Evolutionary conservation across 148 eudicot species (phyloP).

Genomic region (Rhododendron williamsianum): DNA sequence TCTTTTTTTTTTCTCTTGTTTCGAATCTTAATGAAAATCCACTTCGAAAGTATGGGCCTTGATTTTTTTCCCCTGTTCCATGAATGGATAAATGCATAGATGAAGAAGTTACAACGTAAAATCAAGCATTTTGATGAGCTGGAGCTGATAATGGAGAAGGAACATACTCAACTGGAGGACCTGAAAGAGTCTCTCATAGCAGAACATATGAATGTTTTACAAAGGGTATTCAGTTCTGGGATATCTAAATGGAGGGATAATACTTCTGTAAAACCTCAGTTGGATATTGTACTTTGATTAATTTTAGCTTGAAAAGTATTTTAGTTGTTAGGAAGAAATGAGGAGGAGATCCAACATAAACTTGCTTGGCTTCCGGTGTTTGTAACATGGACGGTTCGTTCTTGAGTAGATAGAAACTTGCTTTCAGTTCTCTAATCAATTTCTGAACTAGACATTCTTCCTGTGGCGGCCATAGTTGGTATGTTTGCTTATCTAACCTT

Average conservation of each 20-base stretch:
- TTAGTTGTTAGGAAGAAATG: conserved; percentile 1
- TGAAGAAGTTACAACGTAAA: conserved; percentile 73
- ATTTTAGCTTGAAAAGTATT: background rate
- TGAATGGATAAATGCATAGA: conserved; percentile 27
- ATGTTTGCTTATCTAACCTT: background rate
- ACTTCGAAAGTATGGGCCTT: background rate
- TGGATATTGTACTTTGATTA: conserved; percentile 13
- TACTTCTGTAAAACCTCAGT: conserved; percentile 18
- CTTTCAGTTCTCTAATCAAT: background rate
- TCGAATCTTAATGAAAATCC: background rate
- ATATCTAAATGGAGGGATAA: conserved; percentile 49
- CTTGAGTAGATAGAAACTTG: background rate
- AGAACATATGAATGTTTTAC: conserved; percentile 47
- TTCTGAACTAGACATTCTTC: background rate
- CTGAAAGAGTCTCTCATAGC: conserved; percentile 52
- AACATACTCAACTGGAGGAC: conserved; percentile 50
- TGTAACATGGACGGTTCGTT: conserved; percentile 9
- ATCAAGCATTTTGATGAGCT: conserved; percentile 53
- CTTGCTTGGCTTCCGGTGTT: conserved; percentile 9
- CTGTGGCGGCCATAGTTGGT: background rate
- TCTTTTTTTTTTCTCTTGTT: background rate
- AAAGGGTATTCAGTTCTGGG: conserved; percentile 39
- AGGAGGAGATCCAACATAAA: background rate
- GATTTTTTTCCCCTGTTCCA: conserved; percentile 3
- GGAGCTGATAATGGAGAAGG: conserved; percentile 67